Conservation (phyloP, 305 asterid species). For the Ilex paraguariensis region DNA sequence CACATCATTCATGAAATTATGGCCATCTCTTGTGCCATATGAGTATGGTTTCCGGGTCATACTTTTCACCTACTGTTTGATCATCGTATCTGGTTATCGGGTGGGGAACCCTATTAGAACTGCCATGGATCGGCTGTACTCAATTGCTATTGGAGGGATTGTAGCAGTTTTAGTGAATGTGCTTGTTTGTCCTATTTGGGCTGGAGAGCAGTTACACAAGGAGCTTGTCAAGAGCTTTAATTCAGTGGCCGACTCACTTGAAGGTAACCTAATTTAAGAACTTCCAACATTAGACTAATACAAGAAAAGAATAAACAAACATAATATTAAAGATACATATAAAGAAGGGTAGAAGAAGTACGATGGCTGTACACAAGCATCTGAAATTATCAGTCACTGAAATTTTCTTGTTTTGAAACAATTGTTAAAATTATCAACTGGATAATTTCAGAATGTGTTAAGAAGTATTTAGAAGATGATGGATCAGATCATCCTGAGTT, state of each 20-base stretch:
- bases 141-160: constrained; percentile 65
- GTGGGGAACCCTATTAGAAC: constrained; percentile 56
- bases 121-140: constrained; percentile 63
- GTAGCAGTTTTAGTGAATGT: constrained; percentile 60
- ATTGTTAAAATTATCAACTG: background rate
- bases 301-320: background rate
- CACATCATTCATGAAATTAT: constrained; percentile 59
- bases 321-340: too few relatives aligned
- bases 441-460: constrained; percentile 51
- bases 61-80: constrained; percentile 65
- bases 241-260: constrained; percentile 60
- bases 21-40: constrained; percentile 61
- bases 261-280: constrained; percentile 35
- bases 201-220: constrained; percentile 64
- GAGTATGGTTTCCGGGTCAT: constrained; percentile 66
- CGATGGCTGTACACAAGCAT: too few relatives aligned
- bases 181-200: constrained; percentile 62
- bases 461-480: constrained; percentile 52
- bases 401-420: background rate
- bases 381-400: too few relatives aligned
- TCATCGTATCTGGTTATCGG: constrained; percentile 65
- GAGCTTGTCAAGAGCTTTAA: constrained; percentile 53
- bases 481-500: constrained; percentile 43
- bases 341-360: too few relatives aligned
- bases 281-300: background rate